Conservation (phyloP, 73 alveolate species). For the Paramecium biaurelia region DNA sequence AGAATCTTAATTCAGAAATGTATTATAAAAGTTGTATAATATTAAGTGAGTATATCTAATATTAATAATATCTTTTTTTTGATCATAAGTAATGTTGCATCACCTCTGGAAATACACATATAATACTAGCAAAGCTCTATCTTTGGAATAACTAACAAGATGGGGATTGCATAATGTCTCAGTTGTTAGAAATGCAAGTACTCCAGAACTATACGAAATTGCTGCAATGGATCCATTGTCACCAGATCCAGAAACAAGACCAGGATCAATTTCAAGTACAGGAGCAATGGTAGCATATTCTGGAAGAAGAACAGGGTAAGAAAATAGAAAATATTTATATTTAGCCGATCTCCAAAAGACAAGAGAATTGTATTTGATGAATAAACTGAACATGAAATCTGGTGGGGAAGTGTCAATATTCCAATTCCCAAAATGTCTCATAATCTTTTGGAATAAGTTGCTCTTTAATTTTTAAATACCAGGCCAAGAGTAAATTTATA, state of each 20-base stretch:
- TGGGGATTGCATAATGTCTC: slow-evolving; percentile 13
- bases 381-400: slow-evolving; percentile 70
- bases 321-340: slow-evolving; percentile 40
- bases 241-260: slow-evolving; percentile 31
- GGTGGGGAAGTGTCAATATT: slow-evolving; percentile 91
- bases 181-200: slow-evolving; percentile 25
- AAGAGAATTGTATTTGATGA: slow-evolving; percentile 82
- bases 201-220: slow-evolving; percentile 26
- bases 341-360: slow-evolving; percentile 85
- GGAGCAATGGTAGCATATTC: slow-evolving; percentile 76
- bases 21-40: slow-evolving; percentile 21
- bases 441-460: slow-evolving; percentile 74
- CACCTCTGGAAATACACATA: neutral
- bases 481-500: slow-evolving; percentile 67
- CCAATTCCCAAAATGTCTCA: slow-evolving; percentile 76
- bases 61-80: neutral
- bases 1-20: slow-evolving; percentile 2
- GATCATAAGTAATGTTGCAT: neutral
- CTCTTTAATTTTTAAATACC: slow-evolving; percentile 75
- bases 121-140: neutral
- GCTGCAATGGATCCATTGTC: slow-evolving; percentile 5
- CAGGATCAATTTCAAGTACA: slow-evolving; percentile 46
- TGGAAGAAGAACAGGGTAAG: slow-evolving; percentile 67
- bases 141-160: neutral
- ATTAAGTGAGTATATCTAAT: slow-evolving; percentile 1